phyloP scores from a whole-genome alignment of 305 asterid species.

The Solanum hybrid region DNA sequence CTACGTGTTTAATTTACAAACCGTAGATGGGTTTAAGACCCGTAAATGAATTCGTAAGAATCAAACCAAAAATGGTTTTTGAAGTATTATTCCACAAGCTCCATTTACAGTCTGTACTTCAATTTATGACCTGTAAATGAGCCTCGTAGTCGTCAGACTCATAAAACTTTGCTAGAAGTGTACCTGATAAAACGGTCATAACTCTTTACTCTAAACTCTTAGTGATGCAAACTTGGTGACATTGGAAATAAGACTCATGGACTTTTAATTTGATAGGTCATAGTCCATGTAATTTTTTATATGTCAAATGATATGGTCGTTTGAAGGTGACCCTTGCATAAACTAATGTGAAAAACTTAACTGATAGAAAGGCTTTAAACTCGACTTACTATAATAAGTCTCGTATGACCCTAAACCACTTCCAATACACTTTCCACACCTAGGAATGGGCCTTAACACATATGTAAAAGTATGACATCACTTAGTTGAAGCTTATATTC shows the following conservation, averaged over 20 bases:
- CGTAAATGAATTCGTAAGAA: background rate
- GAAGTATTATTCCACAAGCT: background rate
- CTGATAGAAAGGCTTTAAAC: background rate
- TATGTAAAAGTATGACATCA: background rate
- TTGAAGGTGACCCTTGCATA: background rate
- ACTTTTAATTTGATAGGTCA: background rate
- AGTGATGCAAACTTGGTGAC: background rate
- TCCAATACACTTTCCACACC: background rate
- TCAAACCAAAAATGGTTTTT: background rate
- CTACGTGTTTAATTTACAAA: background rate
- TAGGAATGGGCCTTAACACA: background rate
- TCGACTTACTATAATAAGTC: background rate
- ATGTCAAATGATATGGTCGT: background rate
- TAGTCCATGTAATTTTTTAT: background rate
- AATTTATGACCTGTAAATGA: background rate
- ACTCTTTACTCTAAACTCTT: background rate
- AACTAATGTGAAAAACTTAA: background rate
- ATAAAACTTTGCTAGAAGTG: background rate
- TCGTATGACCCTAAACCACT: background rate
- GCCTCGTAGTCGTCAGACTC: background rate
- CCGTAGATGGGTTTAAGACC: background rate
- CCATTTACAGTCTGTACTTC: background rate
- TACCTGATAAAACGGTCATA: background rate
- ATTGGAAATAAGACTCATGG: background rate
- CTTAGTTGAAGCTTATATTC: background rate